Base-by-base conservation (phyloP, 345 rosid species). In the Syzygium jambos region DNA sequence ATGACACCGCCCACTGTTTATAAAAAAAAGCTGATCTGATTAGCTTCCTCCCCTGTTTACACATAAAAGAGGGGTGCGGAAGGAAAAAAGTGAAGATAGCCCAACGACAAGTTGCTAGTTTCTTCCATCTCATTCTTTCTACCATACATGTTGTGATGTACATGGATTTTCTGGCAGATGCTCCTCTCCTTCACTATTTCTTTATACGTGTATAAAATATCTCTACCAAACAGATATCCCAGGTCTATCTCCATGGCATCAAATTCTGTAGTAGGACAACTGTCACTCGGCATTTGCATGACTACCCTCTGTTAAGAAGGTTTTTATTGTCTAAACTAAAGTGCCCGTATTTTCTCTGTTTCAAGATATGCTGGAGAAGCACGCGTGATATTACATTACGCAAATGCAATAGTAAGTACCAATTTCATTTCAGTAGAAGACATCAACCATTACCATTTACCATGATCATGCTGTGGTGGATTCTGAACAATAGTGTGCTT, bases 291-390 rank as follows among this genome's bases (percentile, higher is more conserved):
- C 80, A 73, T 73, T 73, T 34, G 49, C 6, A 34, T 34, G 38
- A 34, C 25, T 19, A 9, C 11, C 57, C 59, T 84, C 43, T 9
- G 25, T 34, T 25, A 29, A 49, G 15, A 16, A 51, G 56, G 16
- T 57, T 84, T 30, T 84, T 51, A 84, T 53, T 84, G 41, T 38
- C 56, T 22, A 84, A 16, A 52, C 38, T 84, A n/a, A 84, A 84
- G 59, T 17, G 25, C 51, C 85, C 65, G 21, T 65, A 51, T 51
- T 85, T 51, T 86, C 85, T 77, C 52, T 85, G 57, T 73, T 89
- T 91, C 82, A 94, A 97, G 99, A 90, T 87, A 86, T 85, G 98
- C 99, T 2, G 99, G 99, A 89, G 98, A 94, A 91, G 95, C 94
- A 68, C 91, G 94, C 43, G 89, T 98, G 88, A 94, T 96, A 51